phyloP scores from a whole-genome alignment of 2,329 filamentous ascomycete species.

The Aureobasidium sp. region DNA sequence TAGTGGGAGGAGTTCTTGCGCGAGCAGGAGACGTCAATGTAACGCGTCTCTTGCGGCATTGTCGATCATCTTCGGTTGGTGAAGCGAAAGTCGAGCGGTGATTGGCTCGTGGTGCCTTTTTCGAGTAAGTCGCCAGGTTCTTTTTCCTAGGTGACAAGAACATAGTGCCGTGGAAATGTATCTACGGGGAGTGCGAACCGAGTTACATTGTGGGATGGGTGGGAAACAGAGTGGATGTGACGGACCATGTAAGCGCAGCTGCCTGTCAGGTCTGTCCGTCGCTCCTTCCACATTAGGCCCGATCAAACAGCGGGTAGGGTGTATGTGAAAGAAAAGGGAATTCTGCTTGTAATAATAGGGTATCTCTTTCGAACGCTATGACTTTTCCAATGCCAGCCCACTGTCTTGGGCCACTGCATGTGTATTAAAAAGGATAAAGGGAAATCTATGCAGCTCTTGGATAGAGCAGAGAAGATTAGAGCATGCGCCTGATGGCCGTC shows the following conservation, averaged over 20 bases:
- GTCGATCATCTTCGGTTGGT: not conserved
- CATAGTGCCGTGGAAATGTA: not conserved
- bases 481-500: conserved; percentile 80
- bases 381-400: conserved; percentile 1
- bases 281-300: not conserved
- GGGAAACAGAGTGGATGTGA: not conserved
- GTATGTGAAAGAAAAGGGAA: not conserved
- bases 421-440: conserved; percentile 5
- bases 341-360: conserved; percentile 4
- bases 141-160: not conserved
- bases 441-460: not conserved
- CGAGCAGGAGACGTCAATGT: conserved; percentile 2
- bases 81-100: not conserved
- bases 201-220: not conserved
- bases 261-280: not conserved
- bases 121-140: not conserved
- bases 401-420: not conserved
- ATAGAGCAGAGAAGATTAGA: not conserved
- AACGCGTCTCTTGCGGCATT: not conserved
- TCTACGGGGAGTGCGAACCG: not conserved
- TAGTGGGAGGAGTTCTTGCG: not conserved
- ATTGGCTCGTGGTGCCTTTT: not conserved
- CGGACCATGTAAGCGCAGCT: not conserved
- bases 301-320: not conserved
- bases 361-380: conserved; percentile 14